These are phyloP conservation scores for Lentinula detonsa DNA, from an alignment of 768 basidiomycete genomes.

Conservation along the genomic window DNA sequence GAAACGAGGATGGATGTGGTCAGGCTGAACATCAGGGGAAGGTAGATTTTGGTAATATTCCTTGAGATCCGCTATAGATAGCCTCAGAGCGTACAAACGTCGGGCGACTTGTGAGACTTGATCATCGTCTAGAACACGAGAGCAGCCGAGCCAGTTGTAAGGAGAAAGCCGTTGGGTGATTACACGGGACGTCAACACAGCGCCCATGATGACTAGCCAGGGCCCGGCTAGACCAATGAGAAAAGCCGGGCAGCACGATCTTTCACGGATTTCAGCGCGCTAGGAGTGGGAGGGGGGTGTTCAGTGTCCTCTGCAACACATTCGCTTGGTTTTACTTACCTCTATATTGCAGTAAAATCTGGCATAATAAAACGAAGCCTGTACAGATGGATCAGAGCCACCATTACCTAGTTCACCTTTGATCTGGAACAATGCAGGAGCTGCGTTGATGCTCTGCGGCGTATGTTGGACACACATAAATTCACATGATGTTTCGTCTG, in stretches of 20 bases:
- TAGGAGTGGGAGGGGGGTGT: conserved; percentile 3
- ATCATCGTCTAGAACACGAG: conserved; percentile 13
- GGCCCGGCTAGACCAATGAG: conserved; percentile 25
- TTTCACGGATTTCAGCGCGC: conserved; percentile 9
- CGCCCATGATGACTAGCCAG: conserved; percentile 26
- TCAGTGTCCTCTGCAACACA: neutral
- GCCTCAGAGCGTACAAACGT: conserved; percentile 18
- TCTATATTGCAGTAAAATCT: neutral
- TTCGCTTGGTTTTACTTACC: neutral
- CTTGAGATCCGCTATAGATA: conserved; percentile 9
- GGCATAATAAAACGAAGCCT: conserved; percentile 15
- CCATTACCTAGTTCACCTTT: conserved; percentile 13
- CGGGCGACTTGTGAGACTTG: conserved; percentile 14
- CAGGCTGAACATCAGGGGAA: neutral
- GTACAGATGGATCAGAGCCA: conserved; percentile 16
- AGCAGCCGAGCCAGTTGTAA: conserved; percentile 21
- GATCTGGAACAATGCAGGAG: conserved; percentile 8
- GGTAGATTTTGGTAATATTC: conserved; percentile 16
- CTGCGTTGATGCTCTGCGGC: neutral
- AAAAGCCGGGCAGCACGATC: conserved; percentile 24
- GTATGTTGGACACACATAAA: neutral
- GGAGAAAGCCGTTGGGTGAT: conserved; percentile 29
- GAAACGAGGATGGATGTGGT: conserved; percentile 14
- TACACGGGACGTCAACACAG: conserved; percentile 15
- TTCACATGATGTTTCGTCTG: neutral